Evolutionary conservation across 2,329 filamentous ascomycete genomes (phyloP).

Genomic region (Aspergillus sergii): DNA sequence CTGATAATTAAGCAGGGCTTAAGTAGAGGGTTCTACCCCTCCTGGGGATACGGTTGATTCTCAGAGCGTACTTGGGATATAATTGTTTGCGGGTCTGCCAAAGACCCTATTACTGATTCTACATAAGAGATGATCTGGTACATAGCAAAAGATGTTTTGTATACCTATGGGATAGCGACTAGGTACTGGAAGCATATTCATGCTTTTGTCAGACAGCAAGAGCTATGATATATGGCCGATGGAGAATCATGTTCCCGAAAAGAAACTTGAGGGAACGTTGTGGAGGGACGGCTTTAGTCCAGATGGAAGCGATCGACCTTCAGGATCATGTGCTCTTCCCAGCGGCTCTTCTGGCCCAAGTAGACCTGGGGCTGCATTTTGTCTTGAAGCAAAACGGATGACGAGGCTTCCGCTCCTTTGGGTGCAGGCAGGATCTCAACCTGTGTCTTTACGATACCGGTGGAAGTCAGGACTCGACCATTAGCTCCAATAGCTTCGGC

Average conservation of each 20-base stretch:
- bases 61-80: neutral
- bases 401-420: neutral
- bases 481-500: slow-evolving; percentile 40
- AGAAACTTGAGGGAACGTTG: neutral
- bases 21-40: no score
- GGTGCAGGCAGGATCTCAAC: slow-evolving; percentile 23
- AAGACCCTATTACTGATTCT: neutral
- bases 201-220: neutral
- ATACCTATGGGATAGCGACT: neutral
- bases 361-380: slow-evolving; percentile 9
- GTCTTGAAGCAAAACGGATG: neutral
- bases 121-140: neutral
- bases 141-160: neutral
- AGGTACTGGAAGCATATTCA: neutral
- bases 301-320: slow-evolving; percentile 15
- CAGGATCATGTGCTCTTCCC: slow-evolving; percentile 17
- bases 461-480: slow-evolving; percentile 31
- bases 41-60: neutral
- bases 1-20: no score
- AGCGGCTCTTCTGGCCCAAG: slow-evolving; percentile 6
- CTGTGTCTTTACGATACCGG: slow-evolving; percentile 24
- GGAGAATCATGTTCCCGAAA: neutral
- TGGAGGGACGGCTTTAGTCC: neutral
- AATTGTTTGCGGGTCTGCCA: neutral
- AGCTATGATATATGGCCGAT: neutral